A percentile compares a stretch with the other conserved stretches of the same genome.
phyloP scores from a whole-genome alignment of 768 basidiomycete genomes.

The Rhodotorula kratochvilovae region DNA sequence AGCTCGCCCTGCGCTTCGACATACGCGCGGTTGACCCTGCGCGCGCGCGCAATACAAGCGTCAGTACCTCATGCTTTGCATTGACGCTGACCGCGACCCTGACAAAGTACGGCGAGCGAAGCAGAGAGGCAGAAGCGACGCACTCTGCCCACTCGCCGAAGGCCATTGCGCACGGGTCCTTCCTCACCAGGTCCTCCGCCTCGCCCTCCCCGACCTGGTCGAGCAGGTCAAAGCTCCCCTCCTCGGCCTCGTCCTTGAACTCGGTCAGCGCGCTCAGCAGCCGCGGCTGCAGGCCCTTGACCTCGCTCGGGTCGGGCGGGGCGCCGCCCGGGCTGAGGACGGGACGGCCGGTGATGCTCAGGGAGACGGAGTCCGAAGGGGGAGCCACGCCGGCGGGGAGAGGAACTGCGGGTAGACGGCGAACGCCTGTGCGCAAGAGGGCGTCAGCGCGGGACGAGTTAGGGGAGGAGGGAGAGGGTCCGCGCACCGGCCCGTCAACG shows the following conservation, averaged over 20 bases:
- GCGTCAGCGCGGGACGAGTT: neutral
- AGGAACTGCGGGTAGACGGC: slow-evolving; percentile 23
- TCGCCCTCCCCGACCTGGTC: slow-evolving; percentile 2
- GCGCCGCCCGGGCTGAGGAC: neutral
- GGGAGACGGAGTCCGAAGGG: slow-evolving; percentile 17
- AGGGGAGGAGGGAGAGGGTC: neutral
- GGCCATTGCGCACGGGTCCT: neutral
- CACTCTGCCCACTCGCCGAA: slow-evolving; percentile 18
- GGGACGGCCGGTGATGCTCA: slow-evolving; percentile 15
- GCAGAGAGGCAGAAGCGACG: neutral
- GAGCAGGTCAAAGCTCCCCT: slow-evolving; percentile 9
- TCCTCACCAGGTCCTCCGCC: neutral
- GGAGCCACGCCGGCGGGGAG: slow-evolving; percentile 15
- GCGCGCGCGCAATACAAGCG: no score
- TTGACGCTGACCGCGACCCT: neutral
- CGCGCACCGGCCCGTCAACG: slow-evolving; percentile 3
- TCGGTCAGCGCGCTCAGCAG: slow-evolving; percentile 2
- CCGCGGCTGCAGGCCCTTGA: slow-evolving; percentile 5
- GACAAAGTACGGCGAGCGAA: neutral
- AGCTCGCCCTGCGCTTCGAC: slow-evolving; percentile 12
- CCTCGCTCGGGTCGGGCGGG: neutral
- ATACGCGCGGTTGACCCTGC: slow-evolving; percentile 12
- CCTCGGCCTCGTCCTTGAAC: slow-evolving; percentile 16
- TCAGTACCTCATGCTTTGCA: no score
- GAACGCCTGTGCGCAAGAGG: neutral